Conservation (phyloP, 129 eudicot species). For the Flaveria brownii region DNA sequence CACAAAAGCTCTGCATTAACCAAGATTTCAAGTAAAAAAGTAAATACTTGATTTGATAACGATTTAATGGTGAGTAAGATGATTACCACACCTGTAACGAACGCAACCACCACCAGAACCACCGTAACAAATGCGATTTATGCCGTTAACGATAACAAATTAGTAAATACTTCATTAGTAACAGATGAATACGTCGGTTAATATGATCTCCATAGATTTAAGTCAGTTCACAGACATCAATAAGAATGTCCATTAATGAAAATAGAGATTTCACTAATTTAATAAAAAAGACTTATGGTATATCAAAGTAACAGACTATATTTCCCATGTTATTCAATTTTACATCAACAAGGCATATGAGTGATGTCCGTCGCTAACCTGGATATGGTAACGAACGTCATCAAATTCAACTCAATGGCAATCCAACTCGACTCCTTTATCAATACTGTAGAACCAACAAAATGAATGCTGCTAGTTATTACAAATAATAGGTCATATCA, state of each 20-base stretch:
- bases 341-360: background rate
- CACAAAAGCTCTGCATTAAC: no score
- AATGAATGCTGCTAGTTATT: slow-evolving; percentile 21
- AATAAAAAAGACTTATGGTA: background rate
- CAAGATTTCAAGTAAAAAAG: no score
- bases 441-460: slow-evolving; percentile 58
- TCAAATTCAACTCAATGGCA: slow-evolving; percentile 95
- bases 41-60: no score
- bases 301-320: slow-evolving; percentile 19
- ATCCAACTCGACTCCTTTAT: slow-evolving; percentile 90
- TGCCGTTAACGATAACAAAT: no score
- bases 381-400: no score
- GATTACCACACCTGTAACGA: no score
- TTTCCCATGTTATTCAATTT: background rate
- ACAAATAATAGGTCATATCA: background rate
- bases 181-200: no score
- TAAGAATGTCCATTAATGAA: slow-evolving; percentile 7
- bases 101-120: no score
- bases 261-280: slow-evolving; percentile 1
- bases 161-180: no score
- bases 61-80: no score
- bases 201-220: no score
- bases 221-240: slow-evolving; percentile 20
- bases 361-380: background rate
- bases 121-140: no score